Percentiles rank a stretch among this genome's conserved stretches.
Evolutionary conservation across 345 rosid genomes (phyloP).

Genomic region (Firmiana major): DNA sequence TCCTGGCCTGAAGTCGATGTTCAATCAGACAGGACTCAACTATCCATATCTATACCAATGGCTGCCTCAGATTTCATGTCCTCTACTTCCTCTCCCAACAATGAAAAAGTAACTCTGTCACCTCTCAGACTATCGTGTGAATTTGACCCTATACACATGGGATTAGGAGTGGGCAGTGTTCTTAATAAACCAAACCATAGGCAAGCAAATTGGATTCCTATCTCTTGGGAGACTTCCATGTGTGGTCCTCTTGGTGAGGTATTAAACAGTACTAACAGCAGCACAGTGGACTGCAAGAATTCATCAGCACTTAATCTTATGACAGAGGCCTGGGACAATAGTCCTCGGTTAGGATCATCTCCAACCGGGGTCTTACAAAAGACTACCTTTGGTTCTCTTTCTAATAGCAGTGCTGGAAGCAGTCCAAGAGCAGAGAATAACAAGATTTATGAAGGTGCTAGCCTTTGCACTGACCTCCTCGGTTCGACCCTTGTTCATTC

Average conservation of each 20-base stretch:
- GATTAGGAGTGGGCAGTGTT: slow-evolving; percentile 41
- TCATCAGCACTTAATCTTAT: slow-evolving; percentile 44
- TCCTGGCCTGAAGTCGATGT: slow-evolving; percentile 46
- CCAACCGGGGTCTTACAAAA: slow-evolving; percentile 83
- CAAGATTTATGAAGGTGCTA: slow-evolving; percentile 32
- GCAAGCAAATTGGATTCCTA: slow-evolving; percentile 51
- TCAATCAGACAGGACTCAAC: slow-evolving; percentile 54
- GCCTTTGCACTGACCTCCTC: slow-evolving; percentile 19
- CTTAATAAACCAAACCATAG: slow-evolving; percentile 34
- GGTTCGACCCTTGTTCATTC: slow-evolving; percentile 31
- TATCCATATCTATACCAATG: slow-evolving; percentile 55
- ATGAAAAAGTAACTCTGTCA: slow-evolving; percentile 36
- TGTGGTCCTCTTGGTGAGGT: slow-evolving; percentile 83
- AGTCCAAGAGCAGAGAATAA: slow-evolving; percentile 53
- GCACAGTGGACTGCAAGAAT: slow-evolving; percentile 34
- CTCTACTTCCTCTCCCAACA: slow-evolving; percentile 47
- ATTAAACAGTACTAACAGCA: slow-evolving; percentile 42
- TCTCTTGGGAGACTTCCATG: slow-evolving; percentile 58
- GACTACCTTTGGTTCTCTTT: slow-evolving; percentile 57
- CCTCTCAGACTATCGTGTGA: slow-evolving; percentile 46
- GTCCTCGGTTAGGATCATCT: slow-evolving; percentile 52
- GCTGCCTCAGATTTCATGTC: slow-evolving; percentile 46
- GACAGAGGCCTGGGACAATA: slow-evolving; percentile 53
- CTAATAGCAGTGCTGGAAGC: slow-evolving; percentile 85
- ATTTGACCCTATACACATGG: slow-evolving; percentile 49